Conservation (phyloP, 2,329 filamentous ascomycete genomes). For the Trichoderma koningii region DNA sequence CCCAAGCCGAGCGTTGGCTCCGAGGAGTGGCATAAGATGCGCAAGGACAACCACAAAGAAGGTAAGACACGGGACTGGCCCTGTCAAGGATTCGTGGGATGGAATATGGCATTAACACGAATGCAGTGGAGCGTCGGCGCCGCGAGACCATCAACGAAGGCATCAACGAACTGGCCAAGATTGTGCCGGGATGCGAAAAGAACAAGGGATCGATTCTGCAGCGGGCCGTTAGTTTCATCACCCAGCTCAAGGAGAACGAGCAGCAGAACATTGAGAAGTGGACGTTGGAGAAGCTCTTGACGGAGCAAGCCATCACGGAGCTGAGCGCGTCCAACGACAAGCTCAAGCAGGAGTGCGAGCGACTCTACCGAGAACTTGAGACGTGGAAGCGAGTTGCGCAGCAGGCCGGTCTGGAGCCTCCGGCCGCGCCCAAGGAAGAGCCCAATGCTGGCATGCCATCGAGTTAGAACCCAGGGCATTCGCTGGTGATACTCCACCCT, state of each 20-base stretch:
- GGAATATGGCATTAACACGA: not conserved
- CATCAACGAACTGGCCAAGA: slow-evolving; percentile 96
- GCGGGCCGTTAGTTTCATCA: slow-evolving; percentile 91
- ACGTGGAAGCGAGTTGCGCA: slow-evolving; percentile 74
- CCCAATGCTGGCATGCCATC: slow-evolving; percentile 33
- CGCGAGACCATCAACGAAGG: slow-evolving; percentile 99
- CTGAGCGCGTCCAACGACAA: slow-evolving; percentile 86
- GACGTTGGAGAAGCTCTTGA: slow-evolving; percentile 87
- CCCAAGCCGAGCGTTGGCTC: slow-evolving; percentile 89
- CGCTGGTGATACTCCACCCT: slow-evolving; percentile 29
- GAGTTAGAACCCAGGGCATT: slow-evolving; percentile 35
- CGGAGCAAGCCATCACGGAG: slow-evolving; percentile 86
- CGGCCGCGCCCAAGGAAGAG: slow-evolving; percentile 44
- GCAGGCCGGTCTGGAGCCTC: slow-evolving; percentile 55
- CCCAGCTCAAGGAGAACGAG: slow-evolving; percentile 91
- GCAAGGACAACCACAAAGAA: slow-evolving; percentile 98
- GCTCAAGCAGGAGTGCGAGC: slow-evolving; percentile 76
- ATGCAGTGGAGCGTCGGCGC: slow-evolving; percentile 85
- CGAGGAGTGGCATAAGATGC: slow-evolving; percentile 96
- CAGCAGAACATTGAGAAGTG: slow-evolving; percentile 92
- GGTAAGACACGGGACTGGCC: slow-evolving; percentile 55
- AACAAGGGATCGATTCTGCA: slow-evolving; percentile 97
- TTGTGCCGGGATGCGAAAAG: slow-evolving; percentile 96
- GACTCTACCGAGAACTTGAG: slow-evolving; percentile 75
- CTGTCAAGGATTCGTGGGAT: no score